These are phyloP conservation scores for Paramecium tetraurelia DNA, from an alignment of 73 alveolate genomes.

Conservation along the genomic window DNA sequence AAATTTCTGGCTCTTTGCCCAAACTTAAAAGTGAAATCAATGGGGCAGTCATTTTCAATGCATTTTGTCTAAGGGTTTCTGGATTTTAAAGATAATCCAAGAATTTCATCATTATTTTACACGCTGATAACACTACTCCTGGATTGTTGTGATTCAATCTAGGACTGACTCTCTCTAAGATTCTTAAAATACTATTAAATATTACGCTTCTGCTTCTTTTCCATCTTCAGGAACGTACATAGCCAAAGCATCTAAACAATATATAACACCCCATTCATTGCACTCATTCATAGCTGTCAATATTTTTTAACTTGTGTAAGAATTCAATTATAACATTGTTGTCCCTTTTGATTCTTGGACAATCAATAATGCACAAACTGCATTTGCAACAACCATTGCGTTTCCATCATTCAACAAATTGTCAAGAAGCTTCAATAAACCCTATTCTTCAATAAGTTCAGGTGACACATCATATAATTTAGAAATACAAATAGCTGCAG, in stretches of 20 bases:
- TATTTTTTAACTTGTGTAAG: slow-evolving; percentile 66
- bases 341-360: slow-evolving; percentile 76
- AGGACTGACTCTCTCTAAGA: slow-evolving; percentile 87
- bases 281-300: slow-evolving; percentile 77
- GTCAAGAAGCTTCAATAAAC: slow-evolving; percentile 92
- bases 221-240: slow-evolving; percentile 69
- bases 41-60: slow-evolving; percentile 84
- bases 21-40: slow-evolving; percentile 84
- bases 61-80: slow-evolving; percentile 82
- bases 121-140: slow-evolving; percentile 89
- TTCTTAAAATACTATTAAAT: neutral
- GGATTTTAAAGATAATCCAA: slow-evolving; percentile 83
- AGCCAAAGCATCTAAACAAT: slow-evolving; percentile 84
- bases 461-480: slow-evolving; percentile 94
- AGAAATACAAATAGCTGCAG: slow-evolving; percentile 98
- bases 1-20: slow-evolving; percentile 79
- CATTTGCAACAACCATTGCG: slow-evolving; percentile 98
- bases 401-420: slow-evolving; percentile 89
- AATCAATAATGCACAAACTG: slow-evolving; percentile 93
- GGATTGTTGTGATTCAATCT: slow-evolving; percentile 84
- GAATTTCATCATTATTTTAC: slow-evolving; percentile 85
- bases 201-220: slow-evolving; percentile 68
- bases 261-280: slow-evolving; percentile 93
- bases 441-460: slow-evolving; percentile 96
- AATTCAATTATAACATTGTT: slow-evolving; percentile 52